Percentiles rank a stretch among this genome's conserved stretches.
Evolutionary conservation across 768 basidiomycete species (phyloP).

Genomic region (Gelatoporia subvermispora): DNA sequence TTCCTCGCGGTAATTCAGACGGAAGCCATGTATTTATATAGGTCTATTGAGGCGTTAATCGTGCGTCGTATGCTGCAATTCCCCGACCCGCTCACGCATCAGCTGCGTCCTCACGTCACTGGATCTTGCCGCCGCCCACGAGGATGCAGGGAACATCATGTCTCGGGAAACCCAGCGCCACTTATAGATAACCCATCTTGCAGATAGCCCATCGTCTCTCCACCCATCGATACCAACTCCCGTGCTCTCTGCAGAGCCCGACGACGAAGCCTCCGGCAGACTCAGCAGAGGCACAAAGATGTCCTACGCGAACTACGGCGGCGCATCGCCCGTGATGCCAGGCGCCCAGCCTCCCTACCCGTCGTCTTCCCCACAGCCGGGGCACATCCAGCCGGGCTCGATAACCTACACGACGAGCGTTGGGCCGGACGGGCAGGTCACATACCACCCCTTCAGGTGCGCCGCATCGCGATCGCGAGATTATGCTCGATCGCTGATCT

Average conservation of each 20-base stretch:
- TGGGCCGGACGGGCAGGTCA: slow-evolving; percentile 52
- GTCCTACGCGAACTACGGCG: slow-evolving; percentile 6
- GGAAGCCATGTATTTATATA: neutral
- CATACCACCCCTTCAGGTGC: slow-evolving; percentile 75
- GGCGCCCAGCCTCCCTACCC: slow-evolving; percentile 7
- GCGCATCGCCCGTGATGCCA: slow-evolving; percentile 13
- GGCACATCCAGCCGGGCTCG: slow-evolving; percentile 58
- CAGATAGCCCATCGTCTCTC: slow-evolving; percentile 3
- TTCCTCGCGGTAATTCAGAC: no score
- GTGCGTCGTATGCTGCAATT: neutral
- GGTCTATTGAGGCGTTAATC: neutral
- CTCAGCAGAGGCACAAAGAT: neutral
- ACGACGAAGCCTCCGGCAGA: no score
- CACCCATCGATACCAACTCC: neutral
- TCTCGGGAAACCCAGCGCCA: slow-evolving; percentile 10
- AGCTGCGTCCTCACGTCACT: neutral
- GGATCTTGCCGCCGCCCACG: slow-evolving; percentile 22
- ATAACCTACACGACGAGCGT: slow-evolving; percentile 69
- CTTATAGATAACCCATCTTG: slow-evolving; percentile 13
- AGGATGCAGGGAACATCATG: slow-evolving; percentile 11
- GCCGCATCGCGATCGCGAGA: slow-evolving; percentile 16
- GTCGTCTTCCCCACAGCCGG: slow-evolving; percentile 14
- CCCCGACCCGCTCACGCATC: neutral
- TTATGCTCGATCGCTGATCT: slow-evolving; percentile 4
- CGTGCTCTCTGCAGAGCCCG: neutral